Percentiles rank a stretch among this genome's conserved stretches.
Conservation (phyloP, 2,329 filamentous ascomycete genomes). For the Byssothecium circinans region DNA sequence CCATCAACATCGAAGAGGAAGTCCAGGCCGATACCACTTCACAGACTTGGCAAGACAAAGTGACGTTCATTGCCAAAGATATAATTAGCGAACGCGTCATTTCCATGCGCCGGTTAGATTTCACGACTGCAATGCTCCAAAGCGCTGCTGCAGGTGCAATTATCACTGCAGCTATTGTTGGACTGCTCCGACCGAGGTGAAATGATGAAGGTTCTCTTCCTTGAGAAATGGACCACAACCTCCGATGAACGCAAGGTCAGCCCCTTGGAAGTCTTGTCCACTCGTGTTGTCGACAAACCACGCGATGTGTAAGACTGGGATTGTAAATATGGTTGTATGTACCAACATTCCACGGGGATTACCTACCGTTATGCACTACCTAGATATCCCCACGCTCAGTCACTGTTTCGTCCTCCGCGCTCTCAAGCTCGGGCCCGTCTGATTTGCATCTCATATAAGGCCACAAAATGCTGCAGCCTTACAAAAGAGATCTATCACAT, state of each 20-base stretch:
- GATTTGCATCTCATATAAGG: neutral
- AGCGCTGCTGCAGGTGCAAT: conserved; percentile 47
- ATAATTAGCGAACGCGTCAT: conserved; percentile 50
- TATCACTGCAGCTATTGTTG: conserved; percentile 33
- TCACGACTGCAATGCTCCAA: conserved; percentile 50
- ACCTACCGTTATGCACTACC: no score
- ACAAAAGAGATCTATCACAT: neutral
- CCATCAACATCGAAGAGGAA: conserved; percentile 20
- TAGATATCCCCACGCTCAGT: no score
- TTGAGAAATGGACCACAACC: neutral
- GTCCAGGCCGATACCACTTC: conserved; percentile 9
- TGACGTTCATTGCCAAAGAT: conserved; percentile 29
- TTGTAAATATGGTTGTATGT: conserved; percentile 10
- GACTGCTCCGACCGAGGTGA: conserved; percentile 17
- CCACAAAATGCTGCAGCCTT: neutral
- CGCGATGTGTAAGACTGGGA: neutral
- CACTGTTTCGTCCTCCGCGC: no score
- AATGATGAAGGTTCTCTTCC: no score
- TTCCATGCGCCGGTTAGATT: conserved; percentile 49
- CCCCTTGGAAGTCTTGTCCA: neutral
- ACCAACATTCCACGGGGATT: neutral
- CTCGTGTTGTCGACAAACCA: neutral
- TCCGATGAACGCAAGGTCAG: neutral
- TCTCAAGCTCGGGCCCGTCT: neutral
- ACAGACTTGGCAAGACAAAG: conserved; percentile 26